phyloP scores from a whole-genome alignment of 768 basidiomycete genomes.

The Russula emetica region DNA sequence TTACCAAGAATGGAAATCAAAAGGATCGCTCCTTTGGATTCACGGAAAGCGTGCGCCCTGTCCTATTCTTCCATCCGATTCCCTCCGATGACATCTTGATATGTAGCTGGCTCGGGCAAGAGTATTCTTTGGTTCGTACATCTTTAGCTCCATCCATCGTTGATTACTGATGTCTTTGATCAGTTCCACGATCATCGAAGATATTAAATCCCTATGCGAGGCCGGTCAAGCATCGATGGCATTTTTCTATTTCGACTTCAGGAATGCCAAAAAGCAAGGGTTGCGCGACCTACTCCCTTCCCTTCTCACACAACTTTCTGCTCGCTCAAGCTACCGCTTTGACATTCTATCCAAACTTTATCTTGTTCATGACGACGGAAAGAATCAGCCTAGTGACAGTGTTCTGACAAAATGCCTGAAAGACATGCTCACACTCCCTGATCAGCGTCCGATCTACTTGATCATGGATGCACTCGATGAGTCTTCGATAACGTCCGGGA shows the following conservation, averaged over 20 bases:
- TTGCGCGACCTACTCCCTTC: neutral
- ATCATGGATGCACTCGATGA: neutral
- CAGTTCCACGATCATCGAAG: slow-evolving; percentile 1
- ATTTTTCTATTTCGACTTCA: neutral
- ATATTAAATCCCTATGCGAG: neutral
- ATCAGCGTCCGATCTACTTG: neutral
- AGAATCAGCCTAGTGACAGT: neutral
- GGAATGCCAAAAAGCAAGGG: neutral
- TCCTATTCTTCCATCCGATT: neutral
- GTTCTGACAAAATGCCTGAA: neutral
- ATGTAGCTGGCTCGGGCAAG: neutral
- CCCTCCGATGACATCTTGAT: neutral
- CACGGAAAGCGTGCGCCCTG: neutral
- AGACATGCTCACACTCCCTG: neutral
- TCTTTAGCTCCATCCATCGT: neutral
- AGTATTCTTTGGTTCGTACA: neutral
- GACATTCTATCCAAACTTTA: neutral
- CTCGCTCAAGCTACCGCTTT: neutral
- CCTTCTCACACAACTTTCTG: neutral
- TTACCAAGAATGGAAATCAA: neutral
- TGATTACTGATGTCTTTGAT: neutral
- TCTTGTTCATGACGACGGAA: neutral
- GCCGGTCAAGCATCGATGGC: neutral
- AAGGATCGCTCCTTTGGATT: neutral
- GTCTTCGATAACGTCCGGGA: neutral